Evolutionary conservation across 2,329 filamentous ascomycete genomes (phyloP).

Genomic region (Penicillium sp.): DNA sequence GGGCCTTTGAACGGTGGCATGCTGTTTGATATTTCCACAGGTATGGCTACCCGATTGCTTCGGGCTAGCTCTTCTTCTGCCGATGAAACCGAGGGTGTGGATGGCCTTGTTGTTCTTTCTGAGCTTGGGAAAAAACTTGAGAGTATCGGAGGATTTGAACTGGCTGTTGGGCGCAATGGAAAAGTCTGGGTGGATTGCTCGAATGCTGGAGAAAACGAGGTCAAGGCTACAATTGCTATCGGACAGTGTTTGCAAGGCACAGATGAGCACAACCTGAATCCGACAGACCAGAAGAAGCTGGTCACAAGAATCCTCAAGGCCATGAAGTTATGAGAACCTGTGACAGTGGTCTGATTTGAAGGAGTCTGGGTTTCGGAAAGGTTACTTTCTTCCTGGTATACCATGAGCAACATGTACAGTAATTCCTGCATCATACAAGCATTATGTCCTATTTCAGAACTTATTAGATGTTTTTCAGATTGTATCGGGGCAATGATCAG

Average conservation of each 20-base stretch:
- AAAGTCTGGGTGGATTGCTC: slow-evolving; percentile 83
- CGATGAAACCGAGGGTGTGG: slow-evolving; percentile 49
- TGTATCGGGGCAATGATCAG: too few species aligned
- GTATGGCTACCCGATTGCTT: slow-evolving; percentile 75
- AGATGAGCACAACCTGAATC: slow-evolving; percentile 60
- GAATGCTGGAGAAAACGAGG: slow-evolving; percentile 53
- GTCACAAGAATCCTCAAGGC: slow-evolving; percentile 45
- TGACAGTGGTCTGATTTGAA: not conserved
- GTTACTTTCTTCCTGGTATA: slow-evolving; percentile 7
- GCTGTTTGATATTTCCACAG: slow-evolving; percentile 76
- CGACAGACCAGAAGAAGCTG: slow-evolving; percentile 48
- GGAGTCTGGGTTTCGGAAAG: slow-evolving; percentile 7
- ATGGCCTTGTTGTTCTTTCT: slow-evolving; percentile 72
- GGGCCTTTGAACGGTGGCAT: slow-evolving; percentile 83
- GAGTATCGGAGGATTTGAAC: slow-evolving; percentile 70
- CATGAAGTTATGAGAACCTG: slow-evolving; percentile 31
- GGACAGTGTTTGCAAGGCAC: slow-evolving; percentile 75
- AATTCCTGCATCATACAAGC: slow-evolving; percentile 5
- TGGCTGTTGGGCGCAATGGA: slow-evolving; percentile 90
- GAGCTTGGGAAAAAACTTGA: slow-evolving; percentile 74
- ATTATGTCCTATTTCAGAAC: not conserved
- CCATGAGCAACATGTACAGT: slow-evolving; percentile 14
- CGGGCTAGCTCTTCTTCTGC: slow-evolving; percentile 42
- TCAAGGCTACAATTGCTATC: slow-evolving; percentile 72
- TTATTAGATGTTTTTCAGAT: not conserved